Conservation (phyloP, 768 basidiomycete species). For the Leccinum pellstonianum region DNA sequence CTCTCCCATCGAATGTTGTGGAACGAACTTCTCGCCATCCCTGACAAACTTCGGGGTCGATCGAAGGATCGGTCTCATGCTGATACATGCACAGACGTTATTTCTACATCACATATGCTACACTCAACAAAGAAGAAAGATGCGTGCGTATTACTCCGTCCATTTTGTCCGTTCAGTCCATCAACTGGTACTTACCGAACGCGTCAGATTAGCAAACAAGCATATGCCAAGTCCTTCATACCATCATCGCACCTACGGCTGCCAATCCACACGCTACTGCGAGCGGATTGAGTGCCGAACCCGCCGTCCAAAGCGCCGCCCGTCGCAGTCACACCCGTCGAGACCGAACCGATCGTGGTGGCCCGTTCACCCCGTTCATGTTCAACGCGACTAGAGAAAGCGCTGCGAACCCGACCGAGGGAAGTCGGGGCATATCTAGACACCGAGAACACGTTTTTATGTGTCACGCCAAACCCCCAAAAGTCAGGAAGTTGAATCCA, state of each 20-base stretch:
- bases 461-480: not conserved
- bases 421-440: slow-evolving; percentile 56
- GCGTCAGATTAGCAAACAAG: no score
- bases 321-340: slow-evolving; percentile 47
- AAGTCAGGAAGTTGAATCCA: not conserved
- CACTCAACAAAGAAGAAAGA: no score
- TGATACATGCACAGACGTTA: no score
- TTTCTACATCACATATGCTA: no score
- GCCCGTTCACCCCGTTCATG: slow-evolving; percentile 43
- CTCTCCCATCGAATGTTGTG: no score
- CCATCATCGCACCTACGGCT: slow-evolving; percentile 8
- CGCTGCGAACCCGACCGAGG: slow-evolving; percentile 81
- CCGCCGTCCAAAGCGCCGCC: slow-evolving; percentile 46
- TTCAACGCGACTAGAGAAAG: slow-evolving; percentile 55
- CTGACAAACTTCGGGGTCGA: no score
- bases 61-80: no score
- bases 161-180: no score
- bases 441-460: slow-evolving; percentile 89
- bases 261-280: slow-evolving; percentile 4
- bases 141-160: no score
- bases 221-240: slow-evolving; percentile 12
- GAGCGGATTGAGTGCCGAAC: not conserved
- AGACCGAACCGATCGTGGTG: slow-evolving; percentile 52
- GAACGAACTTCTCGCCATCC: no score
- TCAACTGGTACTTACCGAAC: not conserved